Evolutionary conservation across 2,329 filamentous ascomycete species (phyloP).

Genomic region (Exophiala viscosa): DNA sequence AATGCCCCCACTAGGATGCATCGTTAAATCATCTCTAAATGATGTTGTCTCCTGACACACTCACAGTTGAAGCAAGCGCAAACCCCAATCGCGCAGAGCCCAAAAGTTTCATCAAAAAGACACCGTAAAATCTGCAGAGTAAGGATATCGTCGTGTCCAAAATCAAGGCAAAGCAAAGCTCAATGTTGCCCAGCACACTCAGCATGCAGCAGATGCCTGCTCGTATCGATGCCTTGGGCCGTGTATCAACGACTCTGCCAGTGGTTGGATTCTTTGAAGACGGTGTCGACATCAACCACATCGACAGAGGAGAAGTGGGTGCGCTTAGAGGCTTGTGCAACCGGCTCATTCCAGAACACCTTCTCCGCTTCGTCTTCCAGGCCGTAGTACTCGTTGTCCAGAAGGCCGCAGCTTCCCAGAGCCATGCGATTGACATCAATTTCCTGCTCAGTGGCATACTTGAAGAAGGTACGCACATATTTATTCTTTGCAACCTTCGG

Average conservation of each 20-base stretch:
- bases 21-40: too few species aligned
- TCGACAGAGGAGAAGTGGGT: conserved; percentile 2
- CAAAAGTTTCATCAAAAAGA: too few species aligned
- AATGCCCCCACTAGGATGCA: too few species aligned
- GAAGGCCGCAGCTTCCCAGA: conserved; percentile 2
- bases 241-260: conserved; percentile 12
- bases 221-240: background rate
- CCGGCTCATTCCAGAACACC: conserved; percentile 14
- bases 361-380: conserved; percentile 13
- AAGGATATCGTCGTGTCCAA: too few species aligned
- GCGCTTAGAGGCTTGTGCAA: conserved; percentile 1
- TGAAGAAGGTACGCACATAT: background rate
- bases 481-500: background rate
- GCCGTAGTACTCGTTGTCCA: conserved; percentile 17
- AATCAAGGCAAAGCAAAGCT: too few species aligned
- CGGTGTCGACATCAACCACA: conserved; percentile 1
- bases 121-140: too few species aligned
- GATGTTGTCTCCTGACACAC: too few species aligned
- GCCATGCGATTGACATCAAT: conserved; percentile 2
- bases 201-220: background rate
- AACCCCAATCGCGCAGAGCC: too few species aligned
- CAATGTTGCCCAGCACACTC: too few species aligned
- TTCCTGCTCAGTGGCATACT: background rate
- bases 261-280: conserved; percentile 10
- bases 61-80: too few species aligned